Evolutionary conservation across 108 stramenopile species (phyloP).

Genomic region (Nitzschia putrida): DNA sequence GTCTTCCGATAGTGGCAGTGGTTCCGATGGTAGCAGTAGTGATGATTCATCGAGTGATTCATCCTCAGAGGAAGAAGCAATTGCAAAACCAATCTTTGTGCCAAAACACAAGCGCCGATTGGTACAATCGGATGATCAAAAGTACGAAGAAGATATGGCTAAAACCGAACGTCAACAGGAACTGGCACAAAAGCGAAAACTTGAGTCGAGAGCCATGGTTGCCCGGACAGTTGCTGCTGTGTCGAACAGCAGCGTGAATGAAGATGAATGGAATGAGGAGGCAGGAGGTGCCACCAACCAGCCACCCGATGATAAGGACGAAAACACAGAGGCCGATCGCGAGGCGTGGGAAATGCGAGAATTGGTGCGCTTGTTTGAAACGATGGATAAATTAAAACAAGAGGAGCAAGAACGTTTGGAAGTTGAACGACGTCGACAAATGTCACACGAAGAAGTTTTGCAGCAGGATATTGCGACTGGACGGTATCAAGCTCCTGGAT

Average conservation of each 20-base stretch:
- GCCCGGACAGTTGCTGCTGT: constrained; percentile 51
- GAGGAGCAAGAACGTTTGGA: constrained; percentile 57
- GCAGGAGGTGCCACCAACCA: constrained; percentile 42
- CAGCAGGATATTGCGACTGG: constrained; percentile 74
- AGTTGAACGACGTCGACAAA: constrained; percentile 63
- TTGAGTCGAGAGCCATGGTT: constrained; percentile 79
- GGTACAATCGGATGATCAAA: constrained; percentile 40
- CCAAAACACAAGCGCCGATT: constrained; percentile 72
- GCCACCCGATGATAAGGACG: constrained; percentile 41
- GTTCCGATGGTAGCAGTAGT: background rate
- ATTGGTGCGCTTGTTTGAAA: constrained; percentile 51
- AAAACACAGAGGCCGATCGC: constrained; percentile 40
- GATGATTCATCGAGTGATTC: constrained; percentile 6
- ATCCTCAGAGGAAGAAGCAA: constrained; percentile 20
- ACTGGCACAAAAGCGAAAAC: constrained; percentile 48
- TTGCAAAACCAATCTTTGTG: constrained; percentile 71
- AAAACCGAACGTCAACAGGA: constrained; percentile 40
- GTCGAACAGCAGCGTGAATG: background rate
- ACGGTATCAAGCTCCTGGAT: constrained; percentile 58
- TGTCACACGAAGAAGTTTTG: constrained; percentile 92
- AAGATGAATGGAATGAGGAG: constrained; percentile 46
- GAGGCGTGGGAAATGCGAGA: constrained; percentile 87
- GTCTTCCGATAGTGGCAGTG: background rate
- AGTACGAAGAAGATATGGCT: constrained; percentile 55
- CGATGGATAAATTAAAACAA: constrained; percentile 62